Percentiles rank a stretch among this genome's conserved stretches.
Conservation (phyloP, 1,284 basidiomycete genomes). For the Cutaneotrichosporon sp. region DNA sequence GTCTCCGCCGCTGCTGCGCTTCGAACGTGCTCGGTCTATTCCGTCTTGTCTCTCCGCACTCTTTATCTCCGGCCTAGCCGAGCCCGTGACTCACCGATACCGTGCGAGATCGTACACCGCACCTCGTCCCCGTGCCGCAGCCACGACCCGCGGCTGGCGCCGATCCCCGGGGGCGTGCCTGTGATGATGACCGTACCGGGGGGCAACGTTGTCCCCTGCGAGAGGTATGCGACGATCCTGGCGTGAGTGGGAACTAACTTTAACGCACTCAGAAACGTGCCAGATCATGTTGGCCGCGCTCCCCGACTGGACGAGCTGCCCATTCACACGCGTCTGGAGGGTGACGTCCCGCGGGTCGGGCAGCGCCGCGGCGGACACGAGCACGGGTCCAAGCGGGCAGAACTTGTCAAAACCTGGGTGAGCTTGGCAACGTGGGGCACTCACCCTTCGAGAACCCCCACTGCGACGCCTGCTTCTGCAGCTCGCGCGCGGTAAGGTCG, state of each 20-base stretch:
- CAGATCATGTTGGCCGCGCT: constrained; percentile 58
- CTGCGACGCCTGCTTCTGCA: constrained; percentile 65
- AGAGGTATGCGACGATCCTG: constrained; percentile 65
- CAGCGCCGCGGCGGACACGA: constrained; percentile 67
- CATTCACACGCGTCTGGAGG: constrained; percentile 70
- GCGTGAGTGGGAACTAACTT: neutral
- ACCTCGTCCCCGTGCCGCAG: constrained; percentile 76
- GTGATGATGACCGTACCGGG: constrained; percentile 80
- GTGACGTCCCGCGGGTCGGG: constrained; percentile 69
- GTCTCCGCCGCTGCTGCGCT: neutral
- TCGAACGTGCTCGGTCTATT: neutral
- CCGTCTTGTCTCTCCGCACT: neutral
- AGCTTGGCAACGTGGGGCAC: constrained; percentile 44
- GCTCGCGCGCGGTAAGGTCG: constrained; percentile 79
- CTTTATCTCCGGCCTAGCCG: neutral
- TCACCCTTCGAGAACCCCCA: constrained; percentile 82
- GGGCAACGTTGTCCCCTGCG: constrained; percentile 78
- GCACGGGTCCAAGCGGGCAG: constrained; percentile 68
- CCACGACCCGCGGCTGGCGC: constrained; percentile 68
- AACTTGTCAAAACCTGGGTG: constrained; percentile 56
- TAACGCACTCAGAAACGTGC: constrained; percentile 30
- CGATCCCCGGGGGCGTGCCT: constrained; percentile 70
- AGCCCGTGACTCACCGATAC: constrained; percentile 26
- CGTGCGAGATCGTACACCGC: constrained; percentile 57
- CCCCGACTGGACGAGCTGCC: constrained; percentile 68